phyloP scores from a whole-genome alignment of 1,284 basidiomycete species.

The Lentinus polychrous region DNA sequence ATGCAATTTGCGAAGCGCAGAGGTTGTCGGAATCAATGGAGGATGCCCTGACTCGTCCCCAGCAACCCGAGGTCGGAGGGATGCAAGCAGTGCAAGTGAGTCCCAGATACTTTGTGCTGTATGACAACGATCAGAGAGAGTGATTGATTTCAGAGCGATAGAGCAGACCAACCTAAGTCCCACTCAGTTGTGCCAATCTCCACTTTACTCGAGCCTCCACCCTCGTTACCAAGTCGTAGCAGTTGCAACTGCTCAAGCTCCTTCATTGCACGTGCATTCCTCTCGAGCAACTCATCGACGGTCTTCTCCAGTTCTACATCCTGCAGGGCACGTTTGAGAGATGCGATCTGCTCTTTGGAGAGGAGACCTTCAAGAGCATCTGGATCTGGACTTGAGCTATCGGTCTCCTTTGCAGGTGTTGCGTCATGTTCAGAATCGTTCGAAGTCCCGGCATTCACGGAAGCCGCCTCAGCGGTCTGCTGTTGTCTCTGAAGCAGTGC shows the following conservation, averaged over 20 bases:
- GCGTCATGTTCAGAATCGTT: conserved; percentile 2
- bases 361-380: conserved; percentile 45
- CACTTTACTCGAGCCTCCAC: conserved; percentile 38
- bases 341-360: conserved; percentile 42
- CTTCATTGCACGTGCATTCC: conserved; percentile 54
- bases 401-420: conserved; percentile 10
- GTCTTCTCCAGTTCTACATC: conserved; percentile 58
- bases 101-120: conserved; percentile 67
- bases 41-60: conserved; percentile 23
- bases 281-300: conserved; percentile 57
- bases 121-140: conserved; percentile 11
- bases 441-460: conserved; percentile 4
- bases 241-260: conserved; percentile 60
- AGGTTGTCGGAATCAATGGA: conserved; percentile 52
- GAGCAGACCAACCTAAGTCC: conserved; percentile 54
- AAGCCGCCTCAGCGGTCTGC: conserved; percentile 10
- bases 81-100: conserved; percentile 59
- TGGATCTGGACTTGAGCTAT: conserved; percentile 16
- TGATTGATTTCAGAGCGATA: conserved; percentile 2
- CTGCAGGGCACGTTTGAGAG: conserved; percentile 50
- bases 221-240: conserved; percentile 39
- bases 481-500: conserved; percentile 12
- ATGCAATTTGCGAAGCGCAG: conserved; percentile 59
- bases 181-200: conserved; percentile 70
- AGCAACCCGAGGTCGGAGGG: conserved; percentile 59